Evolutionary conservation across 2,329 filamentous ascomycete genomes (phyloP).

Genomic region (Reticulascus tulasneorum): DNA sequence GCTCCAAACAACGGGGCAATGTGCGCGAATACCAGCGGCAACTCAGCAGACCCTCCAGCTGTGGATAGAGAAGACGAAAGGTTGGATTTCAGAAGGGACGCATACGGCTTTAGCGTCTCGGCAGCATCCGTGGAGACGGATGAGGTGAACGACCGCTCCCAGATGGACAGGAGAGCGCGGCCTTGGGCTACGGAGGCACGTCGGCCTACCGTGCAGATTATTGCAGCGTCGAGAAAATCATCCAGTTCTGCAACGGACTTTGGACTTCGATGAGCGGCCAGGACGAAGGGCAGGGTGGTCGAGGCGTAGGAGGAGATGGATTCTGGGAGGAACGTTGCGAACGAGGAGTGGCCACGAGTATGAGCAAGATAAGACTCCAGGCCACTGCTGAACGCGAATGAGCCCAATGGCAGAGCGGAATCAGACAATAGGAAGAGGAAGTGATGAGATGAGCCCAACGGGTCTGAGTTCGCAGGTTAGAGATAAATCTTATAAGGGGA

Average conservation of each 20-base stretch:
- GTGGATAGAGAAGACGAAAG: constrained; percentile 15
- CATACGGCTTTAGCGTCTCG: constrained; percentile 30
- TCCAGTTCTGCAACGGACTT: constrained; percentile 54
- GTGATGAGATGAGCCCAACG: constrained; percentile 40
- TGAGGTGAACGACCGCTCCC: constrained; percentile 64
- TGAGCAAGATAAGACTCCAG: constrained; percentile 81
- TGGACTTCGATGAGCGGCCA: constrained; percentile 61
- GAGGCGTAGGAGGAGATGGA: constrained; percentile 69
- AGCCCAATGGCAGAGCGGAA: constrained; percentile 76
- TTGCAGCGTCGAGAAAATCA: constrained; percentile 71
- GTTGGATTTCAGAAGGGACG: constrained; percentile 26
- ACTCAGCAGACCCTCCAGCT: constrained; percentile 3
- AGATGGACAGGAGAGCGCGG: constrained; percentile 68
- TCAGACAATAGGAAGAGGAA: constrained; percentile 75
- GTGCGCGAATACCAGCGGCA: constrained; percentile 36
- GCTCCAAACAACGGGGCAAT: constrained; percentile 68
- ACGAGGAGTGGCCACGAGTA: constrained; percentile 43
- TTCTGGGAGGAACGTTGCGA: constrained; percentile 64
- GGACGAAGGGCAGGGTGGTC: constrained; percentile 70
- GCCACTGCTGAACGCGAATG: constrained; percentile 82
- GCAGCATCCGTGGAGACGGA: constrained; percentile 22
- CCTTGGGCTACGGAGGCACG: constrained; percentile 74
- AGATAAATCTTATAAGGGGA: constrained; percentile 11
- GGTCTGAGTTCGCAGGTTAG: constrained; percentile 6
- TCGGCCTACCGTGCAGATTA: constrained; percentile 74